phyloP scores from a whole-genome alignment of 176 grass and related monocot species.

The Aegilops sharonensis region DNA sequence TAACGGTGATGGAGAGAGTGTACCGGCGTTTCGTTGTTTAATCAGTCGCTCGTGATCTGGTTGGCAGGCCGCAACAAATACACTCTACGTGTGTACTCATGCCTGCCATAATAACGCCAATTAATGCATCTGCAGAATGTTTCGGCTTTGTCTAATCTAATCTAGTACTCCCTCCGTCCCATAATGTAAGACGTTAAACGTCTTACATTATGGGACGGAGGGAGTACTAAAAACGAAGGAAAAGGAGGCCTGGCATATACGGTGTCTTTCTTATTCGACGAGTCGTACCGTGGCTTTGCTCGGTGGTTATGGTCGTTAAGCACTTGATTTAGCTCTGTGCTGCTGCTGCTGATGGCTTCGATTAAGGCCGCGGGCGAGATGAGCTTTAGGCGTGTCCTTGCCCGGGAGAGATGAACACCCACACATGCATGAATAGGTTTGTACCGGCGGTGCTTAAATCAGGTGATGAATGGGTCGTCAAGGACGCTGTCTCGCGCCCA shows the following conservation, averaged over 20 bases:
- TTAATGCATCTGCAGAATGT: conserved; percentile 26
- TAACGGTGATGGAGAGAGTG: background rate
- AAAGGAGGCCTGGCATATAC: background rate
- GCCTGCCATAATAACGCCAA: background rate
- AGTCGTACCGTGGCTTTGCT: background rate
- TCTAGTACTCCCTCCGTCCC: background rate
- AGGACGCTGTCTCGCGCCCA: conserved; percentile 23
- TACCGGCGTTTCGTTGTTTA: background rate
- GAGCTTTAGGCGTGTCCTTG: background rate
- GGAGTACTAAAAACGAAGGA: background rate
- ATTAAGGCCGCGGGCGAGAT: conserved; percentile 4
- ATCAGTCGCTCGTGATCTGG: background rate
- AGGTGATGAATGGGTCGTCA: conserved; percentile 16
- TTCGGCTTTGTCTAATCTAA: conserved; percentile 19
- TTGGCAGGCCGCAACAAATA: background rate
- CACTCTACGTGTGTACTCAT: background rate
- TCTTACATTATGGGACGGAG: too few species aligned
- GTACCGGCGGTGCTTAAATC: background rate
- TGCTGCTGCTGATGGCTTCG: background rate
- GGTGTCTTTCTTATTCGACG: background rate
- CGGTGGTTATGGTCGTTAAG: conserved; percentile 19
- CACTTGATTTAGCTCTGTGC: background rate
- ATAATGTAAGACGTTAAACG: too few species aligned
- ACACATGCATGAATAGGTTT: background rate
- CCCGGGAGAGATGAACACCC: background rate